These are phyloP conservation scores for Withania somnifera DNA, from an alignment of 305 asterid genomes.

Conservation along the genomic window DNA sequence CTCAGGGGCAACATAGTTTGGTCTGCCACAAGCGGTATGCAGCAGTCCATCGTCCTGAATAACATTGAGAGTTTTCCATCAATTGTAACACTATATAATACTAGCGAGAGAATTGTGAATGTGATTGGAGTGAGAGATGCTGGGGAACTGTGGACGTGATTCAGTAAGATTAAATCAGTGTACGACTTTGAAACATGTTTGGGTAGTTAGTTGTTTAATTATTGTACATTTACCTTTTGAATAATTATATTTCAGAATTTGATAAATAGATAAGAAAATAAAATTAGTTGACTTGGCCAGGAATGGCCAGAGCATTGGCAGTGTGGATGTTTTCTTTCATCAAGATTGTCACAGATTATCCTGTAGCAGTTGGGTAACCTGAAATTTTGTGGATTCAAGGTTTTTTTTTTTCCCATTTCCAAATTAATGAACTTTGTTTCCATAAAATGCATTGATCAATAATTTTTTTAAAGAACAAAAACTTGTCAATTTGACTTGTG, in stretches of 20 bases:
- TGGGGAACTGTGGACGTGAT: neutral
- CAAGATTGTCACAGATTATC: neutral
- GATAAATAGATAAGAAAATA: no score
- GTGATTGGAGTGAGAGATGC: neutral
- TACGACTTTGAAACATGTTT: neutral
- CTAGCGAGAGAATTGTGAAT: neutral
- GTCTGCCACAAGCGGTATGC: slow-evolving; percentile 89
- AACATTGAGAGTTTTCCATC: neutral
- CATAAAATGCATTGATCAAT: neutral
- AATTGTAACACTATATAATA: neutral
- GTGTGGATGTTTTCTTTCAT: neutral
- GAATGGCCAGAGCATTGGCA: no score
- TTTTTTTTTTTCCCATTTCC: neutral
- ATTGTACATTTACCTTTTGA: no score
- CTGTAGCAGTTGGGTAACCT: neutral
- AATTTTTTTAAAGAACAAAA: neutral
- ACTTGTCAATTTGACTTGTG: neutral
- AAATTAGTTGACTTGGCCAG: no score
- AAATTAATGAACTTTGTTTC: neutral
- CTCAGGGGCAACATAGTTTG: slow-evolving; percentile 90
- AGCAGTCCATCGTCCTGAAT: slow-evolving; percentile 68
- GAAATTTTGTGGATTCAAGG: neutral
- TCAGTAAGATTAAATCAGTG: neutral
- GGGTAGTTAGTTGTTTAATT: neutral
- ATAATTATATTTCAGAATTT: no score